Conservation (phyloP, 2,329 filamentous ascomycete genomes). For the Conoideocrella luteorostrata region DNA sequence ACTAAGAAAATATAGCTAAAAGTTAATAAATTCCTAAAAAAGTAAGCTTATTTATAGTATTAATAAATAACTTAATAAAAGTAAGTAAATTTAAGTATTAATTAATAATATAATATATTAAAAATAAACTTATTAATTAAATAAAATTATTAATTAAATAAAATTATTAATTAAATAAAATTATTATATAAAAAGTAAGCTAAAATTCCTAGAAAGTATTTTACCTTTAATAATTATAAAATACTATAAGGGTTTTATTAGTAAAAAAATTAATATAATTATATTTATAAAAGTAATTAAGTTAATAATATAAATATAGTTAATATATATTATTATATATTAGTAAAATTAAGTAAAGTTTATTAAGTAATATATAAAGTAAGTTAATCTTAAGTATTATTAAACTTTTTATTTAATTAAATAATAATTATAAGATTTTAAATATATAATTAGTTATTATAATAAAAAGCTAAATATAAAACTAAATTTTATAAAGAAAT, state of each 20-base stretch:
- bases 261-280: not conserved
- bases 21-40: no score
- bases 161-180: no score
- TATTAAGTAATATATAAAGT: not conserved
- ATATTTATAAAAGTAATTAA: not conserved
- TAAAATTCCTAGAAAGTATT: not conserved
- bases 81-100: no score
- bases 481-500: not conserved
- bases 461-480: not conserved
- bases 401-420: no score
- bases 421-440: not conserved
- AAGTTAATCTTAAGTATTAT: not conserved
- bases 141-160: no score
- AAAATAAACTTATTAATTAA: not conserved
- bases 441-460: not conserved
- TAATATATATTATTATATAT: not conserved
- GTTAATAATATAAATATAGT: not conserved
- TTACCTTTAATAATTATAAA: not conserved
- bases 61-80: no score
- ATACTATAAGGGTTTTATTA: not conserved
- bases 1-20: not conserved
- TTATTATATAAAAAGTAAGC: not conserved
- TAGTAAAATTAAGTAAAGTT: not conserved
- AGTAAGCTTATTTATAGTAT: not conserved
- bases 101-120: not conserved